Base-by-base conservation (phyloP, 2,329 filamentous ascomycete genomes). In the Chaetothyriales sp. region DNA sequence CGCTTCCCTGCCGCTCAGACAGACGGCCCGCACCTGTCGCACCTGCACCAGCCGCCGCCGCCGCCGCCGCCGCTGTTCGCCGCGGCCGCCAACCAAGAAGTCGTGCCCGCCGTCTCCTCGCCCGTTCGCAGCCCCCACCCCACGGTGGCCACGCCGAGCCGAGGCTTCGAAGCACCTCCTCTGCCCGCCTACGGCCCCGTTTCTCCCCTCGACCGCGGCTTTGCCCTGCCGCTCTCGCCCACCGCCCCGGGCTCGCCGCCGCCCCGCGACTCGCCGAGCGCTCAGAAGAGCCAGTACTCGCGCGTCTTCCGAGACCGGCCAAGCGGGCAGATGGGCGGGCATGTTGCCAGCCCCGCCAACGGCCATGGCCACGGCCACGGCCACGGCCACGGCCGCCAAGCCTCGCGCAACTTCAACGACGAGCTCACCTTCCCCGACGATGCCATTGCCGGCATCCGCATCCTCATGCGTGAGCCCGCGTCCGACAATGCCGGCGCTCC, bases 1-100 rank as follows among this genome's bases (percentile, higher is more conserved):
- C 83, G 90, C 56, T 81, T 89, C 59, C 74, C 81, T 44, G 76
- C 79, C 18, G 86, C 86, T 43, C 86, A 84, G 64, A 85, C 85
- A 61, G 77, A 84, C 18, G 89, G 89, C 7, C 78, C 80, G n/a
- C 18, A 46, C 15, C 46, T 50, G 44, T 43, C 40, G 18, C 19
- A 22, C 10, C 5, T 40, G 4, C 33, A 40, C 3, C 37, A 40
- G 33, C 18, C 10, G 2, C 33, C 9, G 33, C 33, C 15, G 33
- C 33, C 15, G 33, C 18, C 10, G 2, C 33, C 9, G 33, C 33
- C 15, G 33, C 33, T 40, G 2, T 40, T 40, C 33, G 33, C 33
- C 1, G 10, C n/a, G n/a, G n/a, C 33, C 2, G 10, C 15, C 33
- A 40, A 15, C 15, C 33, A 40, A 40, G 33, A 40, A 15, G 10